Base-by-base conservation (phyloP, 2,329 filamentous ascomycete species). In the Trichothecium roseum region DNA sequence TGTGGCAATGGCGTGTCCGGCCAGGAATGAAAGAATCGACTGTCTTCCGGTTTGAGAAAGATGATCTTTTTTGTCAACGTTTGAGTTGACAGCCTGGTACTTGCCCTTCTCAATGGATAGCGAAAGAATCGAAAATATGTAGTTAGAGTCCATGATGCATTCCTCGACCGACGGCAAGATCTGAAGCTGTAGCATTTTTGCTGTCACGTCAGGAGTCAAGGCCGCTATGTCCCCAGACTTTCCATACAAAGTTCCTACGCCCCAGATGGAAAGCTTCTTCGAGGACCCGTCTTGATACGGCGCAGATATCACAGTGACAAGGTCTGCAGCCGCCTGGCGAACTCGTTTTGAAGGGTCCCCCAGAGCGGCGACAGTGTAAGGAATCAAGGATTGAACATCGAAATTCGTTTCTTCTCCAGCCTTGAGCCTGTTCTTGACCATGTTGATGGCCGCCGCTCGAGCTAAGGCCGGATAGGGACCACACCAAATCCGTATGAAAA, bases 81-180 rank as follows among this genome's bases (percentile, higher is more conserved):
- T 30, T 12, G 49, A 45, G 1, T 56, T 53, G 15, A 51, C 46
- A 12, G 43, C 40, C 20, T 53, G 50, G 20, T 60, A 62, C 43
- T 57, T 65, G 14, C 65, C 60, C 24, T 56, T 55, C 41, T 62
- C 59, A 34, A 64, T 54, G 9, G 51, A 47, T 5, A 51, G 46
- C 31, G 60, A 60, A 5, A 94, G 54, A 3, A 79, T 69, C 15
- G 73, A 72, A 18, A 70, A 63, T 30, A 94, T 68, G 41, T 91
- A 79, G 18, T 71, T 73, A 4, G 75, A 63, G 51, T 96, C 87
- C 45, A 95, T 73, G 4, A 89, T 69, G 49, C 81, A 93, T 56
- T 95, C 91, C 56, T 95, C 88, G 8, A 94, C 60, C 2, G 72
- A 74, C 1, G 84, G 84, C 15, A 85, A 55, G n/a, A 95, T 59